Conservation (phyloP, 2,329 filamentous ascomycete species). For the Chaetomium sp. region DNA sequence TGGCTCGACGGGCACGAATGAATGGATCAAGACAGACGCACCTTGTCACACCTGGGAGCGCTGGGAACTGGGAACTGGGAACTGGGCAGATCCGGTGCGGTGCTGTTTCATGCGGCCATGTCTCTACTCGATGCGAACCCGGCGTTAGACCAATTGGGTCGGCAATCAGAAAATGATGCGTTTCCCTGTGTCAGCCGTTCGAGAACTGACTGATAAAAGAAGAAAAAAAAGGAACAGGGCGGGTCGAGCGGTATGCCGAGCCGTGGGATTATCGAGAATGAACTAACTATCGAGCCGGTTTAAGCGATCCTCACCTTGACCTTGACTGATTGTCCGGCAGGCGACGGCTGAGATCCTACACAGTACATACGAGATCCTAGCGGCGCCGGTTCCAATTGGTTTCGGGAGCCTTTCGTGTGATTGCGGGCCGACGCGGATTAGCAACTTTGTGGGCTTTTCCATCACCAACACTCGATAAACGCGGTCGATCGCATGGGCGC, state of each 20-base stretch:
- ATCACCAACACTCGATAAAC: neutral
- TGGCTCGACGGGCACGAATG: neutral
- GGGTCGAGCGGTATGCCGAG: slow-evolving; percentile 17
- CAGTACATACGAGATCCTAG: no score
- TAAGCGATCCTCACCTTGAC: slow-evolving; percentile 3
- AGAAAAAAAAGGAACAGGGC: neutral
- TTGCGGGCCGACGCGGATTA: slow-evolving; percentile 14
- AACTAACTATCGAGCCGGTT: slow-evolving; percentile 15
- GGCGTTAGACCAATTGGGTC: neutral
- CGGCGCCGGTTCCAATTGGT: slow-evolving; percentile 7
- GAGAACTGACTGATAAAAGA: neutral
- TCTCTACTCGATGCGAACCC: neutral
- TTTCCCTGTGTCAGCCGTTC: neutral
- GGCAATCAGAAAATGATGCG: neutral
- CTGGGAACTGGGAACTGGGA: neutral
- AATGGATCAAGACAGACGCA: neutral
- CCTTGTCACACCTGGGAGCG: neutral
- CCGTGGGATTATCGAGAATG: slow-evolving; percentile 4
- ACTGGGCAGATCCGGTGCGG: neutral
- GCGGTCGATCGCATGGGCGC: slow-evolving; percentile 16
- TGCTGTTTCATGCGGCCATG: neutral
- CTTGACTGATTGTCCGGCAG: slow-evolving; percentile 6
- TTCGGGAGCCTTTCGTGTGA: slow-evolving; percentile 2
- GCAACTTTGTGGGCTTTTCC: neutral
- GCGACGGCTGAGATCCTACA: slow-evolving; percentile 22